A percentile compares a stretch with the other conserved stretches of the same genome.
Conservation (phyloP, 495 filamentous ascomycete species). For the Penicillium malachiteum region DNA sequence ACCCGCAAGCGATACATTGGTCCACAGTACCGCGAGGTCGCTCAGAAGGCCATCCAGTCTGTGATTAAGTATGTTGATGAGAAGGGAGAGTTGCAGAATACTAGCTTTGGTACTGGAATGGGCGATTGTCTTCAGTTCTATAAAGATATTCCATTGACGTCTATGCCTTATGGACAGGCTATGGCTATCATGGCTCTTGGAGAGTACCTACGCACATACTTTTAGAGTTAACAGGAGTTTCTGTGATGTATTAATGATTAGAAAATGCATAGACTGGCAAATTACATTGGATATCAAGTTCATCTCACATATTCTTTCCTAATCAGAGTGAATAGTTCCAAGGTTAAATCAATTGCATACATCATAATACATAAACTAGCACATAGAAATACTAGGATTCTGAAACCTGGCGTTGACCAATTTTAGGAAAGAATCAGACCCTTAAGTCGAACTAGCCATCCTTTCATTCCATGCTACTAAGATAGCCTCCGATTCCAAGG, state of each 20-base stretch:
- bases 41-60: constrained; percentile 57
- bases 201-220: constrained; percentile 59
- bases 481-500: no score
- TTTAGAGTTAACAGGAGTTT: not conserved
- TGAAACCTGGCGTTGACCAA: no score
- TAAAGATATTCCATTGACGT: constrained; percentile 62
- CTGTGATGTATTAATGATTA: not conserved
- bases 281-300: no score
- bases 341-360: no score
- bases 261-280: no score
- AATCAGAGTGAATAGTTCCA: no score
- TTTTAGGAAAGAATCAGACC: no score
- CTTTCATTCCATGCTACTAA: no score
- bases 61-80: constrained; percentile 58
- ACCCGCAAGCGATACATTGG: constrained; percentile 63
- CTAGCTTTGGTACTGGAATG: constrained; percentile 73
- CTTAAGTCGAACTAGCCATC: no score
- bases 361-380: no score
- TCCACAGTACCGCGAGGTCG: constrained; percentile 45
- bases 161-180: constrained; percentile 76
- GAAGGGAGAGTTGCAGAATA: constrained; percentile 62
- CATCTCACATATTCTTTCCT: no score
- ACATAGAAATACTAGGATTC: no score
- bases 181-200: constrained; percentile 73
- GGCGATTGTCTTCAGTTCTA: constrained; percentile 65